phyloP scores from a whole-genome alignment of 805 yeast genomes.

The Hanseniaspora clermontiae region DNA sequence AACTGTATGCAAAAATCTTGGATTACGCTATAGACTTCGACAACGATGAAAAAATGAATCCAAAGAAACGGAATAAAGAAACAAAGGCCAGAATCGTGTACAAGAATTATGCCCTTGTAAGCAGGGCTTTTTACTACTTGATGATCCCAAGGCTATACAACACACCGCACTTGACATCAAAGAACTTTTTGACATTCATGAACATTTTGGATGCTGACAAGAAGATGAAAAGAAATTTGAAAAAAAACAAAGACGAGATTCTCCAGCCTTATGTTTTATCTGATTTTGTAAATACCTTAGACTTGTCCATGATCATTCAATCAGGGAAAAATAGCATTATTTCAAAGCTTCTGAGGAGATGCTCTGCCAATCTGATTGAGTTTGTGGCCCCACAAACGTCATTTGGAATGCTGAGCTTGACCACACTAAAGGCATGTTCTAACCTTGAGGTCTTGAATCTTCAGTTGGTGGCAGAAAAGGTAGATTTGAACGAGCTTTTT shows the following conservation, averaged over 20 bases:
- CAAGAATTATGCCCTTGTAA: slow-evolving; percentile 46
- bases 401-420: slow-evolving; percentile 80
- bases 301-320: slow-evolving; percentile 70
- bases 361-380: slow-evolving; percentile 48
- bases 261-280: not conserved
- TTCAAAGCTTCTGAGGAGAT: slow-evolving; percentile 67
- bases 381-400: slow-evolving; percentile 91
- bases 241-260: slow-evolving; percentile 34
- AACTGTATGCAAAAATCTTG: slow-evolving; percentile 18
- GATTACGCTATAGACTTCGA: slow-evolving; percentile 16
- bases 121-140: slow-evolving; percentile 45
- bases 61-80: slow-evolving; percentile 17
- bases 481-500: slow-evolving; percentile 70
- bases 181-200: slow-evolving; percentile 62
- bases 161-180: slow-evolving; percentile 49
- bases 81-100: slow-evolving; percentile 28
- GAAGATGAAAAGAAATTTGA: slow-evolving; percentile 24
- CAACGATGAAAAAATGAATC: slow-evolving; percentile 16
- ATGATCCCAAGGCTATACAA: slow-evolving; percentile 55
- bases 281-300: slow-evolving; percentile 45
- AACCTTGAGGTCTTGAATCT: slow-evolving; percentile 56
- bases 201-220: slow-evolving; percentile 43
- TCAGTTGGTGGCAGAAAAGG: slow-evolving; percentile 79
- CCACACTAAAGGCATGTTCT: slow-evolving; percentile 63
- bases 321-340: slow-evolving; percentile 85